These are phyloP conservation scores for Suillus brevipes DNA, from an alignment of 768 basidiomycete species.

Conservation along the genomic window DNA sequence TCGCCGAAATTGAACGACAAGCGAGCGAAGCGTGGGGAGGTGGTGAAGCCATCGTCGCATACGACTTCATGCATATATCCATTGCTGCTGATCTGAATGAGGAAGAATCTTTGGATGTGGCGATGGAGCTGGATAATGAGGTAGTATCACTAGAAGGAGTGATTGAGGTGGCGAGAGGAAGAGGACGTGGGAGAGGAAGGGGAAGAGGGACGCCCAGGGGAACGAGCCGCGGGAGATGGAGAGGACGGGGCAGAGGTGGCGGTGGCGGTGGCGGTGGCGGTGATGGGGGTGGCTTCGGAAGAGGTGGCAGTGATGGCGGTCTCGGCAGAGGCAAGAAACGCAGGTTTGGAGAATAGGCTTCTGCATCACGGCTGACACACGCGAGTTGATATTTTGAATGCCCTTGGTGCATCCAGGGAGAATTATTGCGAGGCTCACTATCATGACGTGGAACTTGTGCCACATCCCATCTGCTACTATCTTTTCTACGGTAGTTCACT, in stretches of 20 bases:
- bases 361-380: too few species aligned
- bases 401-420: background rate
- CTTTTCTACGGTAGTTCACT: background rate
- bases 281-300: background rate
- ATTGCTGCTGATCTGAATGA: conserved; percentile 30
- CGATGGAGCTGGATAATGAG: background rate
- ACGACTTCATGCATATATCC: conserved; percentile 53
- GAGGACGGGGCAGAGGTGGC: conserved; percentile 52
- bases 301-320: background rate
- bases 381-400: background rate
- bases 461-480: background rate
- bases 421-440: background rate
- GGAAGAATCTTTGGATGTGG: background rate
- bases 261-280: conserved; percentile 26
- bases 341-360: background rate
- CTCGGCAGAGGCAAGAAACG: background rate
- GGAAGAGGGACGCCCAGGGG: background rate
- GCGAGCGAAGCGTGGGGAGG: conserved; percentile 61
- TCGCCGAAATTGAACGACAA: conserved; percentile 61
- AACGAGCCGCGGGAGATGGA: conserved; percentile 1
- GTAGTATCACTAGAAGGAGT: background rate
- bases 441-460: background rate
- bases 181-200: conserved; percentile 4
- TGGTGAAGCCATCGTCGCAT: conserved; percentile 51
- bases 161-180: background rate